Conservation (phyloP, 202 grass and related monocot species). For the Saccharum hybrid region DNA sequence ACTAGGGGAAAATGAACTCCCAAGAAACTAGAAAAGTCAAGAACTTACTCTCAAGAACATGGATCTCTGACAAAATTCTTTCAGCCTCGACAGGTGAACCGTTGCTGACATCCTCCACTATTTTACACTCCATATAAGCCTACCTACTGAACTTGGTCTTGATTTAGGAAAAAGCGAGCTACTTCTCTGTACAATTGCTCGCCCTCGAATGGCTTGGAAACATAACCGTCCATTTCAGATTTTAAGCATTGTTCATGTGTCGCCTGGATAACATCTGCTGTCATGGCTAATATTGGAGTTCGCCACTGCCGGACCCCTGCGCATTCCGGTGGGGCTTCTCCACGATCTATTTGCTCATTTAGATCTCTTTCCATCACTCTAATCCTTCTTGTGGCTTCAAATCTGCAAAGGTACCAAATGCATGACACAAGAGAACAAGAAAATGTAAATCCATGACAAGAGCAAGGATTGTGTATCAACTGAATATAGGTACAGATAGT, state of each 20-base stretch:
- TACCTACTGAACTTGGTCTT: conserved; percentile 64
- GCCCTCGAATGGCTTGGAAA: conserved; percentile 97
- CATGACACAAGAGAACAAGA: neutral
- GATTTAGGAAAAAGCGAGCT: conserved; percentile 76
- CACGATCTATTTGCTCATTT: conserved; percentile 71
- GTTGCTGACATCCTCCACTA: conserved; percentile 59
- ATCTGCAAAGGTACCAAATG: conserved; percentile 59
- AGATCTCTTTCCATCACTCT: conserved; percentile 77
- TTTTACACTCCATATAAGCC: conserved; percentile 53
- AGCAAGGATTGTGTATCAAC: neutral
- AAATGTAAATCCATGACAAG: conserved; percentile 6
- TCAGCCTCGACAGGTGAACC: conserved; percentile 31
- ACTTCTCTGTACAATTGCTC: conserved; percentile 99
- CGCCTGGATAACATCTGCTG: conserved; percentile 98
- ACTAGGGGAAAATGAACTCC: conserved; percentile 25
- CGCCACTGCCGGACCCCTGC: conserved; percentile 60
- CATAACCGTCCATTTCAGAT: conserved; percentile 94
- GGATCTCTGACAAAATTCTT: conserved; percentile 28
- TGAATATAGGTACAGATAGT: neutral
- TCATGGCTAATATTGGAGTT: conserved; percentile 97
- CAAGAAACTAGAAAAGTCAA: neutral
- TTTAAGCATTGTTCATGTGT: conserved; percentile 89
- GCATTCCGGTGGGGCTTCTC: conserved; percentile 62
- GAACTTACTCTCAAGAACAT: conserved; percentile 56
- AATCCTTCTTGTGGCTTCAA: conserved; percentile 90